These are phyloP conservation scores for Cryptosporidium tyzzeri DNA, from an alignment of 169 alveolate genomes.

Conservation along the genomic window DNA sequence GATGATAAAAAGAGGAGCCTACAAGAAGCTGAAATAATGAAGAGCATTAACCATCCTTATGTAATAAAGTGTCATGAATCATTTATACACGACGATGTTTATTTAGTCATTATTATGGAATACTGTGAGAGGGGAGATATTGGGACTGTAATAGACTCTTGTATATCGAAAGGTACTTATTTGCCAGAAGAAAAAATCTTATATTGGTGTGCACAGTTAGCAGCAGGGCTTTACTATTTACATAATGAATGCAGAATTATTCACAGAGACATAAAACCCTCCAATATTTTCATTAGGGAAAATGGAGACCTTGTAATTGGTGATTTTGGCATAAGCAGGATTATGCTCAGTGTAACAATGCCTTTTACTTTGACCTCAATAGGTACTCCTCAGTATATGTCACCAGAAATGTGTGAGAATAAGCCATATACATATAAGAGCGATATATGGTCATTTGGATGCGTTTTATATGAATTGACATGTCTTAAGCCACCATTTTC, in stretches of 20 bases:
- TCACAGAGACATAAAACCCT: conserved; percentile 91
- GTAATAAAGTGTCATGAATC: conserved; percentile 86
- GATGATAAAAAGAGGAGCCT: conserved; percentile 67
- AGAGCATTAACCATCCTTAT: conserved; percentile 87
- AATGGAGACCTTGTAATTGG: conserved; percentile 89
- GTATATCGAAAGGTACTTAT: conserved; percentile 81
- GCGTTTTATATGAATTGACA: conserved; percentile 92
- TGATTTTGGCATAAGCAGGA: conserved; percentile 92
- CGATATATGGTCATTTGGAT: conserved; percentile 95
- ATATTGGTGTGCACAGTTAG: conserved; percentile 88
- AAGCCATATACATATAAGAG: conserved; percentile 91
- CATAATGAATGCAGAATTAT: conserved; percentile 87
- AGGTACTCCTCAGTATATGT: conserved; percentile 92
- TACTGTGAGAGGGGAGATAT: conserved; percentile 89
- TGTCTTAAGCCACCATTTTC: conserved; percentile 89
- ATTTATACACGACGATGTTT: conserved; percentile 82
- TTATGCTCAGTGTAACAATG: conserved; percentile 86
- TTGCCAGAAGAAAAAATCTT: conserved; percentile 88
- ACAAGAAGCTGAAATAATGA: conserved; percentile 85
- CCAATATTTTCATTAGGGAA: conserved; percentile 88
- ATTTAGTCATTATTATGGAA: conserved; percentile 86
- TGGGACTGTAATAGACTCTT: conserved; percentile 83
- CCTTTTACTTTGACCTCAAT: conserved; percentile 87
- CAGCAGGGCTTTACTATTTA: conserved; percentile 86
- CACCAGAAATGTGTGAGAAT: conserved; percentile 91